phyloP scores from a whole-genome alignment of 228 moss, liverwort and hornwort genomes.

The Sphagnum magellanicum region DNA sequence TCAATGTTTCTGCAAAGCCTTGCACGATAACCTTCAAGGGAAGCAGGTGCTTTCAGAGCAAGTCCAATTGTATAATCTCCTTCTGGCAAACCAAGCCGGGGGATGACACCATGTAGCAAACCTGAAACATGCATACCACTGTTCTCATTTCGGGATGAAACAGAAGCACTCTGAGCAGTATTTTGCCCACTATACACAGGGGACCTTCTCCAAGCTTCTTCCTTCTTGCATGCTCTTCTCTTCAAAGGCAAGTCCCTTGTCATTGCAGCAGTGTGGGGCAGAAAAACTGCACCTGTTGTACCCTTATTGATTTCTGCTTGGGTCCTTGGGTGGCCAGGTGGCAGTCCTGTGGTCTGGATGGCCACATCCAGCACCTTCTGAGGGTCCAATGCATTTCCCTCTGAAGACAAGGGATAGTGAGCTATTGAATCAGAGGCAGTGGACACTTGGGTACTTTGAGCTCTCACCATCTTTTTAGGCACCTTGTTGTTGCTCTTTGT shows the following conservation, averaged over 20 bases:
- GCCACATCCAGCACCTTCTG: too few relatives aligned
- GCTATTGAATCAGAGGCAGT: too few relatives aligned
- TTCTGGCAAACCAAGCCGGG: conserved; percentile 26
- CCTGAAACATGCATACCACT: neutral
- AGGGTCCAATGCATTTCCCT: too few relatives aligned
- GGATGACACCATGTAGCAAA: neutral
- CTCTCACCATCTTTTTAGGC: too few relatives aligned
- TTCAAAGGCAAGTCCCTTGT: conserved; percentile 8
- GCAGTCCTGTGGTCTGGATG: too few relatives aligned
- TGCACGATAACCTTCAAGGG: conserved; percentile 19
- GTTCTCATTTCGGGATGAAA: conserved; percentile 12
- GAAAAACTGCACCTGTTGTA: too few relatives aligned
- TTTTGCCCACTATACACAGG: conserved; percentile 1
- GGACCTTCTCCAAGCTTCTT: neutral
- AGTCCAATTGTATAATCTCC: conserved; percentile 28
- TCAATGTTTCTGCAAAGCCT: conserved; percentile 42
- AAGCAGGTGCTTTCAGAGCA: conserved; percentile 36
- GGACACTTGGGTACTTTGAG: too few relatives aligned
- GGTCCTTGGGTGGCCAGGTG: too few relatives aligned
- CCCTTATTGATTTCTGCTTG: too few relatives aligned
- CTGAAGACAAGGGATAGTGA: too few relatives aligned
- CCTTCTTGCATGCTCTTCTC: conserved; percentile 35
- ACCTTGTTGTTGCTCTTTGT: too few relatives aligned
- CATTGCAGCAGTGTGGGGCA: too few relatives aligned
- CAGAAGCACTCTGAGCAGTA: conserved; percentile 8